phyloP scores from a whole-genome alignment of 1,284 basidiomycete species.

The Inonotus obliquus region DNA sequence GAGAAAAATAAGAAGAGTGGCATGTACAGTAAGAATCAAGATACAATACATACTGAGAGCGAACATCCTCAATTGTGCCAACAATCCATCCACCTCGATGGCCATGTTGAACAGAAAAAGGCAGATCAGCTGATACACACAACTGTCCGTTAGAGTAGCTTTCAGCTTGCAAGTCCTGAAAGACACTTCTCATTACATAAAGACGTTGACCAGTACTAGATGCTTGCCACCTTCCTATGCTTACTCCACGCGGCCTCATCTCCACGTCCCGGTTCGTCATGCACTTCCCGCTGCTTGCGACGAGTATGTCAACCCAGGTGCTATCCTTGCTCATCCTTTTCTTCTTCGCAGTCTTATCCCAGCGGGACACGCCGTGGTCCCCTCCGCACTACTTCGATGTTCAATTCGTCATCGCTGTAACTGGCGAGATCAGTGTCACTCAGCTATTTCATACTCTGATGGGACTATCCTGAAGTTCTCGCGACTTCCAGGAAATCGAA shows the following conservation, averaged over 20 bases:
- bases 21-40: no score
- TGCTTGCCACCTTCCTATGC: conserved; percentile 15
- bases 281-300: conserved; percentile 56
- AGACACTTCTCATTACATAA: no score
- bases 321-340: conserved; percentile 58
- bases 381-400: conserved; percentile 26
- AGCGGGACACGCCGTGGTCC: conserved; percentile 25
- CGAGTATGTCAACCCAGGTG: conserved; percentile 82
- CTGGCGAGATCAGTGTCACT: conserved; percentile 68
- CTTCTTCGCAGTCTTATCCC: conserved; percentile 38
- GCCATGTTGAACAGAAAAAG: no score
- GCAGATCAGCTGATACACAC: no score
- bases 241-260: conserved; percentile 26
- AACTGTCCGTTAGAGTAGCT: no score
- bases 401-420: conserved; percentile 57
- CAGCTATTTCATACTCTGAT: conserved; percentile 63
- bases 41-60: no score
- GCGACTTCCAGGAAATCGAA: conserved; percentile 15
- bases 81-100: no score
- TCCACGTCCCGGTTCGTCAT: conserved; percentile 57
- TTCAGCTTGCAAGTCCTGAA: no score
- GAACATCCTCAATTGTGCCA: no score
- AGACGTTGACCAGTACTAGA: no score
- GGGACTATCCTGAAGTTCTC: conserved; percentile 35
- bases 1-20: no score